A percentile compares a stretch with the other conserved stretches of the same genome.
Evolutionary conservation across 129 eudicot species (phyloP).

Genomic region (Artemisia argyi): DNA sequence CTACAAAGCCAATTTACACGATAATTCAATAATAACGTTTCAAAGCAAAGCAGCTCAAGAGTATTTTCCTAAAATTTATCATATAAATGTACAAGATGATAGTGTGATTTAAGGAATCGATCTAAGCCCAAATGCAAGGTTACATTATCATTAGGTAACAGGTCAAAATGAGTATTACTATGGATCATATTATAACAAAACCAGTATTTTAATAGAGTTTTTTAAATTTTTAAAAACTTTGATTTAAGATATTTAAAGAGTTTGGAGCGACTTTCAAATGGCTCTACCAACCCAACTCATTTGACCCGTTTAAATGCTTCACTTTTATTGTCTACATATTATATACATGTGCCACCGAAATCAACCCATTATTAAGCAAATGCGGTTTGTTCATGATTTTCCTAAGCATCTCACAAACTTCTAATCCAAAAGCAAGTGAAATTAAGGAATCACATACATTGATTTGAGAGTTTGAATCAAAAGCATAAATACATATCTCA

Average conservation of each 20-base stretch:
- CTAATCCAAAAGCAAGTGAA: constrained; percentile 8
- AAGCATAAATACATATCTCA: neutral
- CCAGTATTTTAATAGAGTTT: no score
- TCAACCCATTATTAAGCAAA: constrained; percentile 7
- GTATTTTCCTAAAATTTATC: no score
- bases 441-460: neutral
- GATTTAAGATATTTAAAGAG: neutral
- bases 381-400: neutral
- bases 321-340: no score
- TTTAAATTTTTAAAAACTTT: neutral
- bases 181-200: no score
- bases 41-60: neutral
- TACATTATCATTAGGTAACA: no score
- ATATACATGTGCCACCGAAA: neutral
- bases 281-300: neutral
- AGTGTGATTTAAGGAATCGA: no score
- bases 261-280: neutral
- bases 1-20: constrained; percentile 11
- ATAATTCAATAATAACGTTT: neutral
- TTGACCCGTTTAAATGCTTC: neutral
- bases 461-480: no score
- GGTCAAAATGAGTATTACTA: no score
- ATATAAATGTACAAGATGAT: no score
- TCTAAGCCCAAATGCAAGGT: no score
- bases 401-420: constrained; percentile 4